Evolutionary conservation across 805 yeast genomes (phyloP).

Genomic region (Barnettozyma vustinii): DNA sequence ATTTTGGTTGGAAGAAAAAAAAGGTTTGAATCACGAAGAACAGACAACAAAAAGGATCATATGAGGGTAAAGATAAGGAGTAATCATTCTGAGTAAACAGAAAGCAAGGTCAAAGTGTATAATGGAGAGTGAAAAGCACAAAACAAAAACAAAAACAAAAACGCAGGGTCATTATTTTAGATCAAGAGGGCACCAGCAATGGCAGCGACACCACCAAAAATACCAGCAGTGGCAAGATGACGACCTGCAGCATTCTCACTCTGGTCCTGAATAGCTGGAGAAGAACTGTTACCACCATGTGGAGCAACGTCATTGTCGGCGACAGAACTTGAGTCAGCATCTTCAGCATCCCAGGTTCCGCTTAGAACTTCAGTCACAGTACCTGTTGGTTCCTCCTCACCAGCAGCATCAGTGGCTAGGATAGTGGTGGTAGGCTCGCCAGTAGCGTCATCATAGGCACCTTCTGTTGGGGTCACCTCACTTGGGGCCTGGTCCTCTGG

Average conservation of each 20-base stretch:
- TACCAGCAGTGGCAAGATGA: not conserved
- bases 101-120: not conserved
- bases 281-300: slow-evolving; percentile 9
- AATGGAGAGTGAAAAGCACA: not conserved
- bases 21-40: not conserved
- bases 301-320: not conserved
- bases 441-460: slow-evolving; percentile 6
- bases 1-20: not conserved
- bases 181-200: slow-evolving; percentile 13
- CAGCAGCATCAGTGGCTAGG: slow-evolving; percentile 27
- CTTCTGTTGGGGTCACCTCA: not conserved
- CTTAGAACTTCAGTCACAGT: slow-evolving; percentile 20
- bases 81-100: not conserved
- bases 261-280: slow-evolving; percentile 34
- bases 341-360: slow-evolving; percentile 26
- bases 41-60: not conserved
- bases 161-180: not conserved
- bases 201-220: slow-evolving; percentile 6
- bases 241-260: slow-evolving; percentile 8
- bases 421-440: slow-evolving; percentile 25
- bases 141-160: not conserved
- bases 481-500: slow-evolving; percentile 22
- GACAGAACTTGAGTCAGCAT: slow-evolving; percentile 31
- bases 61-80: not conserved
- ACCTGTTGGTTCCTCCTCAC: slow-evolving; percentile 1